Evolutionary conservation across 345 rosid genomes (phyloP), one percentile per base, ranked within the genome.

Genomic region (Chamaenerion angustifolium): DNA sequence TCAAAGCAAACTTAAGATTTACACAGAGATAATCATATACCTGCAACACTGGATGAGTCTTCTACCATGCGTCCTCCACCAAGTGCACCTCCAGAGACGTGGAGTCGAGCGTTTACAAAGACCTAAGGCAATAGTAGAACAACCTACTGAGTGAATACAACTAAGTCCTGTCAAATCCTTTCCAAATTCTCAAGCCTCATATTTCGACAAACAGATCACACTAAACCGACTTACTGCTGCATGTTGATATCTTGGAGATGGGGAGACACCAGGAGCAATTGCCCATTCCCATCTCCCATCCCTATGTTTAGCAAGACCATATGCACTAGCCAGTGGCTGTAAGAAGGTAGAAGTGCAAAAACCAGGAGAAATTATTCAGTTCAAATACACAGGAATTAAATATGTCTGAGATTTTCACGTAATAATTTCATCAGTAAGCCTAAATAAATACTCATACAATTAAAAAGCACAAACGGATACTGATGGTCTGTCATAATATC

Each of bases 221-320:
- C 47, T 27, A 13, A 64, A 47, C 25, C 46, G 52, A 62, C 96
- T 48, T 68, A 92, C 98, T 45, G 98, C 96, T 72, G 98, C 98
- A 69, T 92, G 98, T 60, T 92, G 98, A 69, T 92, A 92, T 92
- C 98, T 87, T 46, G 96, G 70, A 49, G 98, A 92, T 51, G 96
- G 98, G 11, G 98, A 92, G 19, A 92, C 96, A 55, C 98, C 96
- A 57, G 98, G 98, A 66, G 96, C 98, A 57, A 92, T 92, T 52
- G 98, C 98, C 98, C 98, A 92, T 65, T 92, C 98, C 98, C 98
- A 92, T 53, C 98, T 93, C 44, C 98, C 98, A 70, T 92, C 98
- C 73, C 95, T 82, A 54, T 92, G 98, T 70, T 92, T 92, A 46
- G 98, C 98, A 59, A 92, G 95, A 53, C 96, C 98, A 77, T 92